Conservation (phyloP, 257 asterid genomes). For the Capsicum baccatum region DNA sequence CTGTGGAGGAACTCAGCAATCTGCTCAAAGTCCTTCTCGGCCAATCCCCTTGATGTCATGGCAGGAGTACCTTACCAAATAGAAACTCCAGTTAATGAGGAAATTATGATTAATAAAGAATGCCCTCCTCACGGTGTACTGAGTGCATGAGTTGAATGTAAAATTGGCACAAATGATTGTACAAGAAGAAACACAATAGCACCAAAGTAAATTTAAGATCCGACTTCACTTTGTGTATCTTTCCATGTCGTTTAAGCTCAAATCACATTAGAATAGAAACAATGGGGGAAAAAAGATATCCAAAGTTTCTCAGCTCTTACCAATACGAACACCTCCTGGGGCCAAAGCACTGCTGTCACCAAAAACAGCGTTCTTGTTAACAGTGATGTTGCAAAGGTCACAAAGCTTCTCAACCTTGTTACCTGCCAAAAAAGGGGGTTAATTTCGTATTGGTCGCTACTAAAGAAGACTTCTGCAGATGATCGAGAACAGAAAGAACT, state of each 20-base stretch:
- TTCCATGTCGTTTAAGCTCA: too few species aligned
- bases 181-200: background rate
- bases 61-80: conserved; percentile 86
- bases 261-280: background rate
- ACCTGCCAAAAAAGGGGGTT: conserved; percentile 48
- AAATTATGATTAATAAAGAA: background rate
- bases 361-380: conserved; percentile 96
- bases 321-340: conserved; percentile 99
- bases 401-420: conserved; percentile 98
- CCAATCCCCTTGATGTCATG: conserved; percentile 97
- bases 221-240: background rate
- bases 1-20: conserved; percentile 94
- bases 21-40: conserved; percentile 97
- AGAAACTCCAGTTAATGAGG: background rate
- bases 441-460: background rate
- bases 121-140: background rate
- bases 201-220: background rate
- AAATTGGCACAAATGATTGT: background rate
- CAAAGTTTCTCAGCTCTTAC: conserved; percentile 46
- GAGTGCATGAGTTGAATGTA: background rate
- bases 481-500: background rate
- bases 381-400: conserved; percentile 92
- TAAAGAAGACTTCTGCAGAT: background rate
- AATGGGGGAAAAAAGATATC: background rate
- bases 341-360: conserved; percentile 99